Evolutionary conservation across 768 basidiomycete genomes (phyloP), one percentile per base, ranked within the genome.

Genomic region (Neoboletus subvelutipes): DNA sequence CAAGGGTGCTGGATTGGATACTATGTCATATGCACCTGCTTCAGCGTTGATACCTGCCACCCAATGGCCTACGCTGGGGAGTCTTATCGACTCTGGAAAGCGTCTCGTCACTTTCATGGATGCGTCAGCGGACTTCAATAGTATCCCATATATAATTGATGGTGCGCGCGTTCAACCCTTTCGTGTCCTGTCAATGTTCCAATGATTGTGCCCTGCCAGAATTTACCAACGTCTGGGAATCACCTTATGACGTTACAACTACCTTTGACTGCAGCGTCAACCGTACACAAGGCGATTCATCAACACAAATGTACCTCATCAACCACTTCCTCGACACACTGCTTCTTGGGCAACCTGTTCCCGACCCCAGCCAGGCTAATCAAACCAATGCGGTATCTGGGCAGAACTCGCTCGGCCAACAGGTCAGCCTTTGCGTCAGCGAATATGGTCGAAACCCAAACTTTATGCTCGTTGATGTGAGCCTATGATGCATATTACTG

Each of bases 171-270:
- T n/a, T 42, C 17, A 8, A 43, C 17, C n/a, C 6, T 10, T 28
- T 11, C 17, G 7, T 26, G 26, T 43, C 20, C 29, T 18, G 40
- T 40, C 20, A 31, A 5, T 48, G 1, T 40, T 5, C 20, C 49
- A 58, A 52, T 18, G 9, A 52, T 60, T 36, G 58, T 24, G 39
- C 54, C 52, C 42, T 34, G 4, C 3, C 62, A 93, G 93, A 95
- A 71, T 94, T 95, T 68, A 82, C 84, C 3, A 93, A 94, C 71
- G 76, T 95, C 33, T 96, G 93, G 91, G 94, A 96, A 74, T 87
- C 89, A 9, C 80, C 85, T 17, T 90, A 82, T 69, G 82, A 88
- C 60, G 76, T 75, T 3, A 73, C 78, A 10, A 77, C 80, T 0
- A 74, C 79, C 0, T 98, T 96, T 72, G 83, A 93, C 62, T 98